A percentile compares a stretch with the other conserved stretches of the same genome.
These are phyloP conservation scores for Psilocybe mexicana DNA, from an alignment of 1,284 basidiomycete genomes.

Conservation along the genomic window DNA sequence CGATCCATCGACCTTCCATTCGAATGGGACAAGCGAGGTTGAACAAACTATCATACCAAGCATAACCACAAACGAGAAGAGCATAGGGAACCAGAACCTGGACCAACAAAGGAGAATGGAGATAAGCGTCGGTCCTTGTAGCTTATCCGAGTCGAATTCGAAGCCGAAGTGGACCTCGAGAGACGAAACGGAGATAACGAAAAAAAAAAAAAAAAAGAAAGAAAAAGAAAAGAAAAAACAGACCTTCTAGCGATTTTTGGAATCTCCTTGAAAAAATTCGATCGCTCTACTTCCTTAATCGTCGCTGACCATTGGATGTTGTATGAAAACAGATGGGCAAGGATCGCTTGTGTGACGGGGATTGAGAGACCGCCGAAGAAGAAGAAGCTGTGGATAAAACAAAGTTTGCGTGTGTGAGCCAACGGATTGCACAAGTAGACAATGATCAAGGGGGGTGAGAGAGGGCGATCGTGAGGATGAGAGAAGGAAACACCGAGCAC, in stretches of 20 bases:
- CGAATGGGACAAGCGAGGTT: slow-evolving; percentile 49
- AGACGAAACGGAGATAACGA: background rate
- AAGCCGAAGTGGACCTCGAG: background rate
- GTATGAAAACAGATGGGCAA: slow-evolving; percentile 82
- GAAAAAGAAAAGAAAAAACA: background rate
- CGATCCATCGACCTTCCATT: slow-evolving; percentile 58
- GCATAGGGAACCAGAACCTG: slow-evolving; percentile 19
- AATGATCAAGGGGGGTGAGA: no score
- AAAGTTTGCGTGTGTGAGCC: background rate
- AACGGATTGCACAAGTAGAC: background rate
- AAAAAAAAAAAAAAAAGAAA: background rate
- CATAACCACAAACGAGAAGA: slow-evolving; percentile 38
- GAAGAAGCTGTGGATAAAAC: slow-evolving; percentile 58
- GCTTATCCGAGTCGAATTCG: no score
- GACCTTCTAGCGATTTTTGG: slow-evolving; percentile 73
- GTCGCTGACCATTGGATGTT: slow-evolving; percentile 86
- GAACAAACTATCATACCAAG: slow-evolving; percentile 50
- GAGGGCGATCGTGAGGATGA: no score
- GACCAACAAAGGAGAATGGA: no score
- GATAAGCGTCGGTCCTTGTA: no score
- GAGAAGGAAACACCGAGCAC: no score
- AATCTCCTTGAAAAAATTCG: slow-evolving; percentile 89
- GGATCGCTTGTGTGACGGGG: slow-evolving; percentile 73
- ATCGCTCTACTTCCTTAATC: slow-evolving; percentile 80
- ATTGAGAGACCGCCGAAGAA: slow-evolving; percentile 82